phyloP scores from a whole-genome alignment of 345 rosid genomes.

The Salix dunnii region DNA sequence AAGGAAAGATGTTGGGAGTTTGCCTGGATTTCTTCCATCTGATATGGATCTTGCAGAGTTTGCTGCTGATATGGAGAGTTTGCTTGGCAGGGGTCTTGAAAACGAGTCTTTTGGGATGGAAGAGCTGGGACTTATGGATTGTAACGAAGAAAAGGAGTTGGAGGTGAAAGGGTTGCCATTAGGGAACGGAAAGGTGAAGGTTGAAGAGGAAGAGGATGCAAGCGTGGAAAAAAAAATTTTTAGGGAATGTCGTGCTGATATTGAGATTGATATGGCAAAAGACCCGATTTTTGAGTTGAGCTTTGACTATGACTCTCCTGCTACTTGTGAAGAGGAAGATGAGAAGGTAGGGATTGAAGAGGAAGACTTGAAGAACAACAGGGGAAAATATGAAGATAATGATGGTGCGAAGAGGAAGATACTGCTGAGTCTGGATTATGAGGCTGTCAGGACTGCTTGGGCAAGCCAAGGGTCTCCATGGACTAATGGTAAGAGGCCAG shows the following conservation, averaged over 20 bases:
- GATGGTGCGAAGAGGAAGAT: conserved; percentile 30
- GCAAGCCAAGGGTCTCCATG: conserved; percentile 68
- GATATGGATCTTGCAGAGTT: conserved; percentile 85
- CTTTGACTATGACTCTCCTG: conserved; percentile 59
- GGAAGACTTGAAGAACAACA: conserved; percentile 1
- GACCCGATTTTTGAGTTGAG: conserved; percentile 60
- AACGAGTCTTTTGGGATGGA: conserved; percentile 67
- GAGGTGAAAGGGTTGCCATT: conserved; percentile 5
- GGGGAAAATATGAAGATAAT: conserved; percentile 3
- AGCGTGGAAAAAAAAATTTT: neutral
- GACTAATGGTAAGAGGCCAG: conserved; percentile 64
- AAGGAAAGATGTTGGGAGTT: conserved; percentile 19
- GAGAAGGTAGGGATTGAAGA: conserved; percentile 31
- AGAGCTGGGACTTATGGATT: conserved; percentile 53
- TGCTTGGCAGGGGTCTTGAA: conserved; percentile 73
- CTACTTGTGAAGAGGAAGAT: conserved; percentile 43
- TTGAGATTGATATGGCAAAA: conserved; percentile 33
- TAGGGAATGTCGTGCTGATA: conserved; percentile 20
- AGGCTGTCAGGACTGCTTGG: conserved; percentile 67
- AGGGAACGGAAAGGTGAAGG: conserved; percentile 35
- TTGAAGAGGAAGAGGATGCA: conserved; percentile 40
- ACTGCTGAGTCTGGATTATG: conserved; percentile 62
- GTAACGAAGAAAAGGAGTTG: conserved; percentile 27
- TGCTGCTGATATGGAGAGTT: conserved; percentile 79
- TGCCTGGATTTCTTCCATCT: conserved; percentile 62